Conservation (phyloP, 2,329 filamentous ascomycete genomes). For the Rutstroemia sp. region DNA sequence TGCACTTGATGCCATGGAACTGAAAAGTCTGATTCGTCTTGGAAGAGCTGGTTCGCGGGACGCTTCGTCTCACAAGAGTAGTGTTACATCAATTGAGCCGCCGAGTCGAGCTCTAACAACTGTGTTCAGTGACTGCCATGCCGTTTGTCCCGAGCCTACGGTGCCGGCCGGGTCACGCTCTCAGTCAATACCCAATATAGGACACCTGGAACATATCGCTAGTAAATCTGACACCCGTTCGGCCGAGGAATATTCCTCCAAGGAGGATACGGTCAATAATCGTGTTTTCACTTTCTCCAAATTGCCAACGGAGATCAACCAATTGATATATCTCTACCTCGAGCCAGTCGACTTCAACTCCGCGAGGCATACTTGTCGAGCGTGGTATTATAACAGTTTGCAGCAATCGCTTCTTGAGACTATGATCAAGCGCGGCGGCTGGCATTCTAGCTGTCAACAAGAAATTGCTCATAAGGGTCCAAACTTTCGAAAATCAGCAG, state of each 20-base stretch:
- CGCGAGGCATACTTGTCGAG: constrained; percentile 50
- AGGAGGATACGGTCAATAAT: neutral
- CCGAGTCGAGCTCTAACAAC: constrained; percentile 8
- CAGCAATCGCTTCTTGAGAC: constrained; percentile 39
- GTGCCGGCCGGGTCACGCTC: constrained; percentile 3
- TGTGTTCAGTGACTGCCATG: constrained; percentile 11
- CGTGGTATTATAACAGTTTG: constrained; percentile 53
- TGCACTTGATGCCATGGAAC: neutral
- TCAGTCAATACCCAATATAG: constrained; percentile 4
- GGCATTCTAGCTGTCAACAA: constrained; percentile 37
- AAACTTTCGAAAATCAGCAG: constrained; percentile 9
- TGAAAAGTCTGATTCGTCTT: neutral
- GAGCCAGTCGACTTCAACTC: constrained; percentile 45
- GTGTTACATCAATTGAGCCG: neutral
- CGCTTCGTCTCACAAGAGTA: neutral
- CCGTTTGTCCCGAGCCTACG: constrained; percentile 12
- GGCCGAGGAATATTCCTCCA: no score
- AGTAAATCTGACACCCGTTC: constrained; percentile 7
- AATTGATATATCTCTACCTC: constrained; percentile 32
- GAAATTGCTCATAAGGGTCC: constrained; percentile 1
- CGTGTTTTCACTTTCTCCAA: neutral
- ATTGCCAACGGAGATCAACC: constrained; percentile 33
- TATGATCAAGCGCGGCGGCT: constrained; percentile 50
- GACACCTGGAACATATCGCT: constrained; percentile 12
- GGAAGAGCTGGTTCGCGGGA: neutral